phyloP scores from a whole-genome alignment of 257 asterid species.

The Lycium ferocissimum region DNA sequence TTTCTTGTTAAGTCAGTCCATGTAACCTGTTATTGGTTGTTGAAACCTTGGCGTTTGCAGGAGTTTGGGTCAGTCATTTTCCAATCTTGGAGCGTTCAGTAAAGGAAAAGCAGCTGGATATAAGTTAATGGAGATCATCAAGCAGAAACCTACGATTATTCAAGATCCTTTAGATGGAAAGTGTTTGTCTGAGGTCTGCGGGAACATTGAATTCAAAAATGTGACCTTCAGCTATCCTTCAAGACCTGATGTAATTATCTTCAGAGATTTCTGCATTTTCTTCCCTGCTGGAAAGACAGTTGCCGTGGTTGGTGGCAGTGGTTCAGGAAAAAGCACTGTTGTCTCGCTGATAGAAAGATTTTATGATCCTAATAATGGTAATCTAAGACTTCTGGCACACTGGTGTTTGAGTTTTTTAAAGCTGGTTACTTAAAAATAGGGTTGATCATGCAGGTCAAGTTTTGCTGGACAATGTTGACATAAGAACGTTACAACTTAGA shows the following conservation, averaged over 20 bases:
- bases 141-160: constrained; percentile 78
- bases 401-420: background rate
- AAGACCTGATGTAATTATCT: constrained; percentile 92
- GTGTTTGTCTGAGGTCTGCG: constrained; percentile 66
- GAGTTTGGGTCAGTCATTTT: constrained; percentile 99
- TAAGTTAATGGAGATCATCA: constrained; percentile 89
- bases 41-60: constrained; percentile 50
- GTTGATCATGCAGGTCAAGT: constrained; percentile 68
- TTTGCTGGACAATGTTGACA: constrained; percentile 80
- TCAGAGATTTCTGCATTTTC: constrained; percentile 86
- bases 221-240: constrained; percentile 97
- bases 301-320: constrained; percentile 99
- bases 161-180: constrained; percentile 61
- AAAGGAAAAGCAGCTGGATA: constrained; percentile 97
- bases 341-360: constrained; percentile 92
- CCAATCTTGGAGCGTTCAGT: constrained; percentile 95
- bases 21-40: constrained; percentile 24
- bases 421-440: constrained; percentile 12
- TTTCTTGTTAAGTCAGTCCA: background rate
- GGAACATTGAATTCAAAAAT: constrained; percentile 88
- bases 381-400: constrained; percentile 26
- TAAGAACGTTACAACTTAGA: constrained; percentile 80
- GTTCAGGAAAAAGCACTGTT: constrained; percentile 97
- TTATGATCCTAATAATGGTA: constrained; percentile 95
- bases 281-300: constrained; percentile 98